Percentiles rank a stretch among this genome's conserved stretches.
These are phyloP conservation scores for Candida methanosorbosa DNA, from an alignment of 805 yeast genomes.

Conservation along the genomic window DNA sequence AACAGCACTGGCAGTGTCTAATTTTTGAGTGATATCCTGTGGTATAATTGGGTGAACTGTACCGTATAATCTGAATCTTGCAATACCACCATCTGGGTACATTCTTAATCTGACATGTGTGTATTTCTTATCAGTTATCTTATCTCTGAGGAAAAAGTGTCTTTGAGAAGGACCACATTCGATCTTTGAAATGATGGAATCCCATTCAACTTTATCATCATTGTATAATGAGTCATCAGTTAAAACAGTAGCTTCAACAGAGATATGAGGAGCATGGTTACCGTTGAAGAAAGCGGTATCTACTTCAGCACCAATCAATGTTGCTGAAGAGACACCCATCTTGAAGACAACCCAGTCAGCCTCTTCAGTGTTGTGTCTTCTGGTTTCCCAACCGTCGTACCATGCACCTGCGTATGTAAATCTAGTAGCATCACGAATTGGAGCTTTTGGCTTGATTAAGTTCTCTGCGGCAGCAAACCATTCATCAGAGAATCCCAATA, in stretches of 20 bases:
- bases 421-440: slow-evolving; percentile 72
- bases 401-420: slow-evolving; percentile 88
- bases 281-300: slow-evolving; percentile 95
- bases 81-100: slow-evolving; percentile 99
- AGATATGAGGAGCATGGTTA: slow-evolving; percentile 85
- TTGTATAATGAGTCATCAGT: slow-evolving; percentile 25
- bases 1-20: slow-evolving; percentile 75
- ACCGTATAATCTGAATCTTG: slow-evolving; percentile 87
- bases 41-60: slow-evolving; percentile 67
- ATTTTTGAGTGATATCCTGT: slow-evolving; percentile 29
- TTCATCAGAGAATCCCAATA: slow-evolving; percentile 69
- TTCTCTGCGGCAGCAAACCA: slow-evolving; percentile 94
- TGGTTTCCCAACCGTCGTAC: slow-evolving; percentile 99
- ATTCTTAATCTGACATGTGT: slow-evolving; percentile 79
- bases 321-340: slow-evolving; percentile 79
- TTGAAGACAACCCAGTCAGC: slow-evolving; percentile 83
- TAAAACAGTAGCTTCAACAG: slow-evolving; percentile 62
- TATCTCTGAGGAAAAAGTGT: slow-evolving; percentile 66
- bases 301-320: slow-evolving; percentile 73
- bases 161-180: slow-evolving; percentile 89
- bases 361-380: slow-evolving; percentile 80
- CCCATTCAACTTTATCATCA: slow-evolving; percentile 47
- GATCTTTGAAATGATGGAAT: slow-evolving; percentile 50
- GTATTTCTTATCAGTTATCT: slow-evolving; percentile 51
- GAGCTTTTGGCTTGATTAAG: slow-evolving; percentile 71